Evolutionary conservation across 306 rosid genomes (phyloP), one percentile per base, ranked within the genome.

Genomic region (Luffa aegyptiaca): DNA sequence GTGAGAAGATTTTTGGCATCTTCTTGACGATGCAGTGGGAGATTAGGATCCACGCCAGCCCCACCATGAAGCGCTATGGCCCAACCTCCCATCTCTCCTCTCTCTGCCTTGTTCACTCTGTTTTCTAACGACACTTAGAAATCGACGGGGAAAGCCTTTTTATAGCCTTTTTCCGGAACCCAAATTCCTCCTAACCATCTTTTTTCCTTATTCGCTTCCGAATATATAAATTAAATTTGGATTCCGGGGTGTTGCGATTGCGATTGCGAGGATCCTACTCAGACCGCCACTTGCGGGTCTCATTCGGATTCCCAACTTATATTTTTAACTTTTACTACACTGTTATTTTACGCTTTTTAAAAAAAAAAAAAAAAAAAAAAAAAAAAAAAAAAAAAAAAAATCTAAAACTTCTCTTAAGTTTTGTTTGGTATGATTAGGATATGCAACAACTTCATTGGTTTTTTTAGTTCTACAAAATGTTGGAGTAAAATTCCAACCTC

Each of bases 51-150:
- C 3, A 95, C 97, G 18, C 99, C 99, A n/a, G 99, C 99, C 65
- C 99, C 99, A 9, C 99, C 99, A 80, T 95, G 99, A 79, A 95
- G 94, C 1, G 97, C 96, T 1, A 95, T 91, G 44, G 97, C 99
- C 99, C 99, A 95, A 21, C 91, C 88, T 0, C 84, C 96, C 84
- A 79, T 76, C 16, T 21, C 42, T 81, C 45, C 10, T 3, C n/a
- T 7, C 51, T 17, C 59, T 4, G 44, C 33, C 46, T 65, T 11
- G 31, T 9, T 20, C 74, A 37, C 46, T 77, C 87, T 88, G 70
- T 86, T 84, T 86, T n/a, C 51, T 7, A 31, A 14, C 58, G 65
- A 11, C 55, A 3, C 4, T 5, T 16, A 49, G 10, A 12, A 5
- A 70, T 10, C 2, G 9, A 46, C 3, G 48, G 4, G 49, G 44